Evolutionary conservation across 768 basidiomycete genomes (phyloP).

Genomic region (Solioccasus polychromus): DNA sequence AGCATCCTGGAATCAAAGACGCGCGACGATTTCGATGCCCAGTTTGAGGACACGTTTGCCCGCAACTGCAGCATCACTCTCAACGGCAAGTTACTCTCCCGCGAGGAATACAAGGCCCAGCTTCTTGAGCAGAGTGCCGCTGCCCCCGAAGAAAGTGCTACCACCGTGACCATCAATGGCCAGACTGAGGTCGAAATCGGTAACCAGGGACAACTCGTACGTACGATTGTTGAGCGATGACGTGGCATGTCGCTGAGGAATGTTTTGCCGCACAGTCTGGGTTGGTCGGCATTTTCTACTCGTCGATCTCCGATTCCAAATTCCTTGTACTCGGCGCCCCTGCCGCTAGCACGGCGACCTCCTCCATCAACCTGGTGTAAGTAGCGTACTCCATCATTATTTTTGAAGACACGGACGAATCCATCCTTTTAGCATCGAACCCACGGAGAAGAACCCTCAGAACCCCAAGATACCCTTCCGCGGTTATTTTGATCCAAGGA

Average conservation of each 20-base stretch:
- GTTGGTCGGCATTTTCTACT: constrained; percentile 38
- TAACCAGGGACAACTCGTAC: constrained; percentile 25
- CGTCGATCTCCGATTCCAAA: constrained; percentile 31
- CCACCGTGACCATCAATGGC: constrained; percentile 25
- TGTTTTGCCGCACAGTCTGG: constrained; percentile 17
- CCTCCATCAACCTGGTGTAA: constrained; percentile 41
- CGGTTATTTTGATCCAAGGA: constrained; percentile 36
- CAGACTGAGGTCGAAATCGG: constrained; percentile 27
- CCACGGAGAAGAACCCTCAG: constrained; percentile 26
- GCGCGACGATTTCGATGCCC: constrained; percentile 29
- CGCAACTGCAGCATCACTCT: constrained; percentile 34
- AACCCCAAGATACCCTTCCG: constrained; percentile 14
- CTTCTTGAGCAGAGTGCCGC: constrained; percentile 32
- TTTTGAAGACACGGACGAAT: neutral
- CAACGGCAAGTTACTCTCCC: constrained; percentile 39
- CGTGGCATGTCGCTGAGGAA: neutral
- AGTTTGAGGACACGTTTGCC: constrained; percentile 43
- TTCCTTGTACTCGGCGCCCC: constrained; percentile 35
- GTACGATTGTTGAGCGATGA: neutral
- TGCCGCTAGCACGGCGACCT: constrained; percentile 27
- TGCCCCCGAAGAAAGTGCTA: constrained; percentile 4
- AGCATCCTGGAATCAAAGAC: constrained; percentile 40
- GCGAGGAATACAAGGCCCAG: constrained; percentile 39
- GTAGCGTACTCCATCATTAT: constrained; percentile 8
- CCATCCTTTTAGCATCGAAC: constrained; percentile 22